Evolutionary conservation across 2,329 filamentous ascomycete genomes (phyloP), one percentile per base, ranked within the genome.

Genomic region (Tolypocladium amazonense): DNA sequence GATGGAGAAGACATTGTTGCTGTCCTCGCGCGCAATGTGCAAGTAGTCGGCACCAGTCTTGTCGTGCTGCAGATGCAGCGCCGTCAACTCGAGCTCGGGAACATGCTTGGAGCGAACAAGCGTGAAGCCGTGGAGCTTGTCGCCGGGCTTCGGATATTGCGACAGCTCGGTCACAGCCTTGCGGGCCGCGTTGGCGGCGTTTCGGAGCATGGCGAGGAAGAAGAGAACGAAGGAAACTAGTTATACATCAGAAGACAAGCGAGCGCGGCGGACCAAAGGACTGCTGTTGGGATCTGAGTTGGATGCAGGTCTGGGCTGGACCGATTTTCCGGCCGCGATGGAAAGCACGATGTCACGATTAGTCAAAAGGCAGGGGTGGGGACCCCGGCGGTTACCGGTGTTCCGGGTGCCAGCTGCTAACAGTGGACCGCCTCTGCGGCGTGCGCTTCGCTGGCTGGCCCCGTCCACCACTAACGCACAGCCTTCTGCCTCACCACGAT

Each of bases 1-100:
- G 69, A 99, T 95, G 43, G 92, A 95, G 76, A 99, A 99, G 71
- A 97, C 94, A 89, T 99, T 99, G 78, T 99, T 99, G 79, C 88
- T 89, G 71, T 99, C 94, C 60, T 97, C 92, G 67, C 93, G 83
- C 20, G 92, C 93, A 67, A 99, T 88, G 76, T 99, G 94, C 55
- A 99, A 81, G 71, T 97, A 97, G 66, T 99, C 91, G 64, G 94
- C 94, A 62, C 92, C 91, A 0, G 94, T 99, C 79, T 92, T 92
- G 77, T 97, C 90, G 72, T 99, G 94, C 69, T 90, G 87, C 63
- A 99, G 82, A 64, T 95, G 90, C 58, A 97, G 76, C 6, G 94
- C 94, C 1, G 92, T 96, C 69, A 99, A 77, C 74, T 97, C 90
- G 56, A 97, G 83, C 77, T 99, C 94, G 0, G 92, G 91, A 2